Evolutionary conservation across 305 asterid genomes (phyloP).

Genomic region (Fraxinus baroniana): DNA sequence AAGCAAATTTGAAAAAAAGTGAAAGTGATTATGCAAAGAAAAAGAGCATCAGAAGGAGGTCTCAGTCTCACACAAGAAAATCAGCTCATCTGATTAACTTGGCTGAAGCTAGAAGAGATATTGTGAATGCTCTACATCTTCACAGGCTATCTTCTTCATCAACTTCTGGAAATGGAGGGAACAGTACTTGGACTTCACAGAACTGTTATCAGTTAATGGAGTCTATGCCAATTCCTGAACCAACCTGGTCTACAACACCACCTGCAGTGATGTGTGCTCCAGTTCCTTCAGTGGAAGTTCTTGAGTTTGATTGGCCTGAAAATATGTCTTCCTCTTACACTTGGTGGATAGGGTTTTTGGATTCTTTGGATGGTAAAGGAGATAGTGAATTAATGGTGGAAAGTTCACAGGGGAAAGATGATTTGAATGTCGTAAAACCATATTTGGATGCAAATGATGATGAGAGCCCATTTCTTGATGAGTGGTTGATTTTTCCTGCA

Average conservation of each 20-base stretch:
- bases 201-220: slow-evolving; percentile 28
- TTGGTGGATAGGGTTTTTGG: slow-evolving; percentile 47
- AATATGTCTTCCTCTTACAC: slow-evolving; percentile 25
- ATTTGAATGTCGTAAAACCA: not conserved
- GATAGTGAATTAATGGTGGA: not conserved
- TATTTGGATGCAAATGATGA: slow-evolving; percentile 13
- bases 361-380: slow-evolving; percentile 30
- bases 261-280: slow-evolving; percentile 30
- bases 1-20: slow-evolving; percentile 1
- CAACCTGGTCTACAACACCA: slow-evolving; percentile 43
- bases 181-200: not conserved
- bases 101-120: slow-evolving; percentile 48
- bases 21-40: not conserved
- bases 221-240: slow-evolving; percentile 34
- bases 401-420: slow-evolving; percentile 1
- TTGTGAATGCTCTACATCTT: slow-evolving; percentile 36
- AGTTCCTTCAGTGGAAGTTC: not conserved
- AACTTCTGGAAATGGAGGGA: slow-evolving; percentile 2
- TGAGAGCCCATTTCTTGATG: slow-evolving; percentile 26
- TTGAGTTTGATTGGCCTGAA: slow-evolving; percentile 32
- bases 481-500: slow-evolving; percentile 34
- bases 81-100: slow-evolving; percentile 21
- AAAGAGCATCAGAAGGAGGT: slow-evolving; percentile 22
- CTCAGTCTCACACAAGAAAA: slow-evolving; percentile 28
- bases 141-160: slow-evolving; percentile 26